Evolutionary conservation across 2,329 filamentous ascomycete species (phyloP), one percentile per base, ranked within the genome.

Genomic region (Parafenestella ontariensis): DNA sequence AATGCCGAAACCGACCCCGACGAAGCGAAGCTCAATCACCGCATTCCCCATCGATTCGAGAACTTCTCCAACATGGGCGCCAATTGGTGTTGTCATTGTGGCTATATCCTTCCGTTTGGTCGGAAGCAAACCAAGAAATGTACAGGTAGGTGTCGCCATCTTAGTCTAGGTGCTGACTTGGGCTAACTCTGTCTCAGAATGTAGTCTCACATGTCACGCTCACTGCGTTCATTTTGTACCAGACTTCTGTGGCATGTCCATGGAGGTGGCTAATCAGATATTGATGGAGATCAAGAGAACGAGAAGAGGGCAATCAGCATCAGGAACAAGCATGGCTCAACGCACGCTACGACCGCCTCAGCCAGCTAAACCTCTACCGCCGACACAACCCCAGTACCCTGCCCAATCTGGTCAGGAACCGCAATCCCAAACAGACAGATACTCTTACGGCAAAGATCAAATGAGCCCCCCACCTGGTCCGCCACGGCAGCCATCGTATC

Each of bases 21-120:
- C 77, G 95, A 99, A 78, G 95, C 97, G 79, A 99, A 98, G 83
- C 96, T 99, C 85, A 99, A 99, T 75, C 95, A 99, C 76, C 91
- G 95, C 62, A 99, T 99, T 73, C 95, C 95, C 8, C 95, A 99
- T 84, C 89, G 95, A 49, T 99, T 98, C 82, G 88, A 94, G 70
- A 87, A 90, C n/a, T 99, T 96, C 75, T 92, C 92, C 62, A 99
- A 99, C 71, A 91, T 99, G 79, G 95, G 93, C 15, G 95, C 95
- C 66, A 99, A 98, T 74, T 99, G 95, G 95, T 99, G 95, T 79
- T 99, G 95, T 73, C 95, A 99, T 77, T 99, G 95, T 75, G 95
- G 95, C 69, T 98, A 97, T 73, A 89, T 99, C 64, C 80, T 99
- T 46, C 93, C 95, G 0, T 90, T 99, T 73, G 95, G 95, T 55